Percentiles rank a stretch among this genome's conserved stretches.
Evolutionary conservation across 345 rosid genomes (phyloP).

Genomic region (Euphorbia peplus): DNA sequence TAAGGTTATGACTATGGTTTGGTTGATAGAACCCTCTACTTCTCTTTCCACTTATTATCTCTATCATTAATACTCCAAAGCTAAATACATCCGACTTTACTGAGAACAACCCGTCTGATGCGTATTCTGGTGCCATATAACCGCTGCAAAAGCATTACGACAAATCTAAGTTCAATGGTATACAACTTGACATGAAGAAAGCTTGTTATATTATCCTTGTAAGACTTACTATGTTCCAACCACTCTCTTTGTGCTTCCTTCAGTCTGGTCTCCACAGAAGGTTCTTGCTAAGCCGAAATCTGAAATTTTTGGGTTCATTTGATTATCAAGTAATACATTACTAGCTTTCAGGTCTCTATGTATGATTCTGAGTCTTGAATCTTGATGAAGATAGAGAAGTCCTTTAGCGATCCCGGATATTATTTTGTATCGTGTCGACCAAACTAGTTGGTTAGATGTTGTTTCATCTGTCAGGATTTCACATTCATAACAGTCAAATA

Average conservation of each 20-base stretch:
- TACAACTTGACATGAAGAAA: neutral
- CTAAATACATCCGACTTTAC: constrained; percentile 14
- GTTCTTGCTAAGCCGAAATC: constrained; percentile 16
- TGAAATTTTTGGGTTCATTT: constrained; percentile 17
- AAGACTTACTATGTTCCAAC: constrained; percentile 13
- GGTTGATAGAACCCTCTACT: constrained; percentile 10
- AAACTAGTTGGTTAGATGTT: constrained; percentile 2
- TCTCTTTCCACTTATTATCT: constrained; percentile 15
- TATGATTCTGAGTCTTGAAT: constrained; percentile 18
- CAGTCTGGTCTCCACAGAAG: constrained; percentile 1
- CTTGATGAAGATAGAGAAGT: constrained; percentile 21
- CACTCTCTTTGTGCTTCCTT: constrained; percentile 12
- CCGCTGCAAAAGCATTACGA: constrained; percentile 8
- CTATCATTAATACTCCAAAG: constrained; percentile 16
- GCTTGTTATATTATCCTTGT: neutral
- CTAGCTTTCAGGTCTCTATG: constrained; percentile 22
- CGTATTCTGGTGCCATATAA: constrained; percentile 21
- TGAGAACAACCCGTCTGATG: constrained; percentile 12
- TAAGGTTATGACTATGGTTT: constrained; percentile 3
- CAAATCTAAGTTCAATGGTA: neutral
- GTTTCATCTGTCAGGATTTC: constrained; percentile 2
- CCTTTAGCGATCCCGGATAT: constrained; percentile 12
- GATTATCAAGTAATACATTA: constrained; percentile 12
- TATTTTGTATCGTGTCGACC: constrained; percentile 13
- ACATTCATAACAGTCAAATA: neutral